Percentiles rank a stretch among this genome's conserved stretches.
These are phyloP conservation scores for Protoeuglena noctilucae DNA, from an alignment of 139 green algal species.

Conservation along the genomic window DNA sequence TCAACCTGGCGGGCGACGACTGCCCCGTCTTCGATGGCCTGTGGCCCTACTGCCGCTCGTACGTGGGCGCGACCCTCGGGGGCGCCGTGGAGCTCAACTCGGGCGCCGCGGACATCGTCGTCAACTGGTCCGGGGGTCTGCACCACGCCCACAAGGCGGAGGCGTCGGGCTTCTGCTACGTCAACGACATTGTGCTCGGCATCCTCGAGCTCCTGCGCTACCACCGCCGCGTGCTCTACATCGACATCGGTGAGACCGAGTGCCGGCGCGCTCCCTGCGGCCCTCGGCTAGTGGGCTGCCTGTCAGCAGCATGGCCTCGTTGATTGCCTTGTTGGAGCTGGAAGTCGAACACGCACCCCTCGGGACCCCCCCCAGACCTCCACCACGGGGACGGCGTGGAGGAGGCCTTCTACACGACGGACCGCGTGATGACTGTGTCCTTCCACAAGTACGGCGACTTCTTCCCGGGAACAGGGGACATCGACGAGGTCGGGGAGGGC, in stretches of 20 bases:
- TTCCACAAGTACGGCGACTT: slow-evolving; percentile 85
- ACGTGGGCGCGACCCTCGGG: slow-evolving; percentile 74
- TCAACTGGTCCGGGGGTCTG: slow-evolving; percentile 95
- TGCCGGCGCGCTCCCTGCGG: too few relatives aligned
- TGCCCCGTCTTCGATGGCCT: slow-evolving; percentile 94
- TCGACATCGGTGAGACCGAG: slow-evolving; percentile 50
- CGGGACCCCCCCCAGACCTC: too few relatives aligned
- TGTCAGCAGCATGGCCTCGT: too few relatives aligned
- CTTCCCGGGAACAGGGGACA: slow-evolving; percentile 63
- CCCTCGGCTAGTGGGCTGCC: too few relatives aligned
- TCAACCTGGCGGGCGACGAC: slow-evolving; percentile 69
- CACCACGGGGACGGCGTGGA: slow-evolving; percentile 96
- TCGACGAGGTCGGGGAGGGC: slow-evolving; percentile 41
- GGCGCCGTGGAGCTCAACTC: slow-evolving; percentile 82
- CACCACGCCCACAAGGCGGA: slow-evolving; percentile 88
- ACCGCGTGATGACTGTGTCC: slow-evolving; percentile 77
- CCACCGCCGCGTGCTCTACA: slow-evolving; percentile 60
- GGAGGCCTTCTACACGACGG: slow-evolving; percentile 79
- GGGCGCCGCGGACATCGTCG: slow-evolving; percentile 58
- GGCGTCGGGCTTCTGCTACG: slow-evolving; percentile 86
- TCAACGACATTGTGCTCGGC: slow-evolving; percentile 96
- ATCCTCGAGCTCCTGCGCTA: slow-evolving; percentile 92
- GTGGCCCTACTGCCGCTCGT: slow-evolving; percentile 81
- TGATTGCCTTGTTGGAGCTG: too few relatives aligned
- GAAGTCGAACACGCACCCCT: too few relatives aligned